phyloP scores from a whole-genome alignment of 2,329 filamentous ascomycete species.

The Stemphylium beticola region DNA sequence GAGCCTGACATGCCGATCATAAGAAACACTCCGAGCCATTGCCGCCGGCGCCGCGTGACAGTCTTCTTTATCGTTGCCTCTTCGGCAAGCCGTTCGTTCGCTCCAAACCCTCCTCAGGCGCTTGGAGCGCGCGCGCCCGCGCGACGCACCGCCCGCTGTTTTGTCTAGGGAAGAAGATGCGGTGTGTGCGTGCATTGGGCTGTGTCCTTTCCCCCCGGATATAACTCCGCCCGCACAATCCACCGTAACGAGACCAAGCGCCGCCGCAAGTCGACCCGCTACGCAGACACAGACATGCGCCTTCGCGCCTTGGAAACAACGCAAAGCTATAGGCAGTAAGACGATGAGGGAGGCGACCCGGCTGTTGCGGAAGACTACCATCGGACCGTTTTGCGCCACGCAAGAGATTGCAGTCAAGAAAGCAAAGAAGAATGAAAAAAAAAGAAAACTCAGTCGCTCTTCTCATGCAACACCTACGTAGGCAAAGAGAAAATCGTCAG shows the following conservation, averaged over 20 bases:
- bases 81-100: not conserved
- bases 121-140: not conserved
- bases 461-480: too few relatives aligned
- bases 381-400: not conserved
- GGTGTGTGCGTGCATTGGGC: not conserved
- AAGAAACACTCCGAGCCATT: conserved; percentile 4
- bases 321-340: too few relatives aligned
- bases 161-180: not conserved
- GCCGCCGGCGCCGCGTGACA: not conserved
- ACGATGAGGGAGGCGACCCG: too few relatives aligned
- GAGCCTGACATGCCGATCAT: not conserved
- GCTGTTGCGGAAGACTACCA: not conserved
- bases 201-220: not conserved
- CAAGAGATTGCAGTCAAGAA: not conserved
- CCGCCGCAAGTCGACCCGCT: too few relatives aligned
- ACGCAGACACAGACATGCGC: too few relatives aligned
- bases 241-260: not conserved
- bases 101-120: not conserved
- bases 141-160: not conserved
- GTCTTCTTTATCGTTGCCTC: not conserved
- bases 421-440: not conserved
- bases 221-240: not conserved
- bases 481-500: too few relatives aligned
- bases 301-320: too few relatives aligned
- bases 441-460: not conserved